A percentile compares a stretch with the other conserved stretches of the same genome.
Conservation (phyloP, 495 filamentous ascomycete species). For the Jackrogersella multiformis region DNA sequence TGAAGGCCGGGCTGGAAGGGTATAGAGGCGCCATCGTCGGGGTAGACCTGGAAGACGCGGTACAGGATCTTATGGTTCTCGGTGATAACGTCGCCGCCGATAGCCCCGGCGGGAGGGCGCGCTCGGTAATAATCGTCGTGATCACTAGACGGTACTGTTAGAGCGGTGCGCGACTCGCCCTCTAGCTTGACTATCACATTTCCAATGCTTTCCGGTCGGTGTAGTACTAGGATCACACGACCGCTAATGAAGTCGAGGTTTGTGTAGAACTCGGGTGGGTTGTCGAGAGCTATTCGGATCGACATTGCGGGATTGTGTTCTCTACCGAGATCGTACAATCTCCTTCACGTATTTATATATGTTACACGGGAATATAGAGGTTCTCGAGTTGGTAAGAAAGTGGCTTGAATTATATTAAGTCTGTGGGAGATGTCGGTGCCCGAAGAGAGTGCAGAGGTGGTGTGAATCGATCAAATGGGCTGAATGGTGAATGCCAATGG, state of each 20-base stretch:
- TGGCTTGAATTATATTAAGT: constrained; percentile 9
- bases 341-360: not conserved
- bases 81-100: constrained; percentile 47
- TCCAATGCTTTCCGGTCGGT: constrained; percentile 71
- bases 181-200: constrained; percentile 93
- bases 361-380: not conserved
- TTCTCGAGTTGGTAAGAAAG: not conserved
- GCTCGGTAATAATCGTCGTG: constrained; percentile 36
- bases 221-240: constrained; percentile 69
- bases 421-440: constrained; percentile 21
- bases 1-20: constrained; percentile 80
- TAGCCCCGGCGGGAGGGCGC: constrained; percentile 27
- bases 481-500: not conserved
- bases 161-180: constrained; percentile 79
- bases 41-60: constrained; percentile 82
- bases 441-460: constrained; percentile 2
- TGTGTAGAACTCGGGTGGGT: constrained; percentile 79
- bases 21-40: constrained; percentile 68
- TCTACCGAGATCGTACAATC: not conserved
- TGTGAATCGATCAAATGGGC: not conserved
- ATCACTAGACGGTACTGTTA: constrained; percentile 45
- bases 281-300: constrained; percentile 79
- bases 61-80: constrained; percentile 70
- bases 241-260: constrained; percentile 84
- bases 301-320: constrained; percentile 64